Conservation (phyloP, 768 basidiomycete species). For the Xerocomus potaroensis region DNA sequence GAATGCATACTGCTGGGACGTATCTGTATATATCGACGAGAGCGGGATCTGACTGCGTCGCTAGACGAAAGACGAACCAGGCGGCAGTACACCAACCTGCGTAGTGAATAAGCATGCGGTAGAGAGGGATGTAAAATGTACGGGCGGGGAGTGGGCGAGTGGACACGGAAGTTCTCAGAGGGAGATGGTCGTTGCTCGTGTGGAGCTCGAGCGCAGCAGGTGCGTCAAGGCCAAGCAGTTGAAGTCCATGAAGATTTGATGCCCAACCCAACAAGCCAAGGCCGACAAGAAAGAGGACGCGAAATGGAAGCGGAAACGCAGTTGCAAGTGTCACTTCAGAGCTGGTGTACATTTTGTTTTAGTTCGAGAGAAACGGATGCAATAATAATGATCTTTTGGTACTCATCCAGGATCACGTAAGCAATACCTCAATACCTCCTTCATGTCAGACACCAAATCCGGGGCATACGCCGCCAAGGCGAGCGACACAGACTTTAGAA, state of each 20-base stretch:
- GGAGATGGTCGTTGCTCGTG: constrained; percentile 9
- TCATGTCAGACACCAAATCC: constrained; percentile 29
- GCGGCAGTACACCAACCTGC: constrained; percentile 54
- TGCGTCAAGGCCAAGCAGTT: constrained; percentile 69
- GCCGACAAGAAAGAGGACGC: constrained; percentile 76
- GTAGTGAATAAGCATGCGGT: constrained; percentile 64
- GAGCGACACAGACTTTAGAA: constrained; percentile 71
- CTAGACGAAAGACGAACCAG: constrained; percentile 65
- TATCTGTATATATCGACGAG: constrained; percentile 74
- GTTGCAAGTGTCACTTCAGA: constrained; percentile 44
- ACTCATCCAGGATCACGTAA: no score
- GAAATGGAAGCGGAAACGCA: constrained; percentile 86
- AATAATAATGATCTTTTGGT: no score
- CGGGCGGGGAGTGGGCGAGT: constrained; percentile 26
- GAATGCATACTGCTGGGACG: constrained; percentile 64
- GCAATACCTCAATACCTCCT: no score
- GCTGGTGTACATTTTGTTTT: neutral
- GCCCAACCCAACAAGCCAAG: constrained; percentile 89
- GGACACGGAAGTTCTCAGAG: constrained; percentile 16
- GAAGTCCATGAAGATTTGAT: constrained; percentile 83
- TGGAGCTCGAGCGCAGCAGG: constrained; percentile 63
- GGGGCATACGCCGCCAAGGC: constrained; percentile 37
- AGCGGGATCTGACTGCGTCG: constrained; percentile 51
- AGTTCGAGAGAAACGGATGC: no score
- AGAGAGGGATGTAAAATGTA: constrained; percentile 54